Base-by-base conservation (phyloP, 257 asterid genomes). In the Solanum boliviense region DNA sequence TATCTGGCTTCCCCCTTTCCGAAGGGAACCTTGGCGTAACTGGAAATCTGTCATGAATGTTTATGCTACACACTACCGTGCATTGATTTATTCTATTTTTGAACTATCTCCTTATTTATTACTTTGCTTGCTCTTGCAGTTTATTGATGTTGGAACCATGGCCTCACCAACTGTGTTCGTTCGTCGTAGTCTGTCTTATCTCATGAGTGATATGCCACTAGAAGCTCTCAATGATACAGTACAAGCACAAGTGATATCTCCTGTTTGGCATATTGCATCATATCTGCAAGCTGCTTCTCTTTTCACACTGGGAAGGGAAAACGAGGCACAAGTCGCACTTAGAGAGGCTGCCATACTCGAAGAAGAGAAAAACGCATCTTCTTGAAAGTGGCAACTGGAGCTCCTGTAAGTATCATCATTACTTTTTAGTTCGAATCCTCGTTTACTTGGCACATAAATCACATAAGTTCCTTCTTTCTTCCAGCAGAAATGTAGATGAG, bases 231-330 rank as follows among this genome's bases (percentile, higher is more conserved):
- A 93, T 39, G 99, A 97, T 89, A 98, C 97, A 6, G 94, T 95
- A 89, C 98, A 97, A 90, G 98, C 98, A 48, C 93, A 93, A 87
- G 95, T 90, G 58, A 91, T 97, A 73, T 93, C 97, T 21, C 95
- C 98, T 9, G 94, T 94, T 21, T 97, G 98, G 99, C 97, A 95
- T 52, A 94, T 97, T 52, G 98, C 97, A 2, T 90, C 91, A 46
- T 91, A 95, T 89, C 95, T 97, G 44, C 98, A 94, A 91, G 98
- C 98, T 71, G 96, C 93, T 82, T 91, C 98, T 7, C 98, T 95
- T 58, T 95, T 93, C 83, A 90, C 93, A 46, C 89, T 97, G 83
- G 94, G 93, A 41, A 94, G 94, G 95, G 98, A 94, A 86, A 93
- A 93, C 13, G 99, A 97, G 73, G 99, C 95, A 0, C 98, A 94